Percentiles rank a stretch among this genome's conserved stretches.
phyloP scores from a whole-genome alignment of 257 asterid genomes.

The Capsicum rhomboideum region DNA sequence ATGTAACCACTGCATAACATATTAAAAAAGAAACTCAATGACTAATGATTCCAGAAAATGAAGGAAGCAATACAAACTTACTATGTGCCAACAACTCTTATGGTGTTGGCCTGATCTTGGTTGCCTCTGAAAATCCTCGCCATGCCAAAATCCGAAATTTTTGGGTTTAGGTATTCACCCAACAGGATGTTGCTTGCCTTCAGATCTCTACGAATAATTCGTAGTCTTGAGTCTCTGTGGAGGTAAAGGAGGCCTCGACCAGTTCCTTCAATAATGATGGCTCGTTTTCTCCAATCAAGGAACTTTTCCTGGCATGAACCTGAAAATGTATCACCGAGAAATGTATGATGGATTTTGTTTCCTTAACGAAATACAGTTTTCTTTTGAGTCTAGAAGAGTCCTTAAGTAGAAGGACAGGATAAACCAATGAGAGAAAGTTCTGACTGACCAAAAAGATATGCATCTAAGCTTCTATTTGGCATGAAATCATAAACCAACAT shows the following conservation, averaged over 20 bases:
- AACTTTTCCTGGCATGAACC: conserved; percentile 10
- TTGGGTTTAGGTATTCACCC: conserved; percentile 44
- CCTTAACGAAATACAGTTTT: background rate
- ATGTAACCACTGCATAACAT: conserved; percentile 51
- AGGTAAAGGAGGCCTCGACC: conserved; percentile 64
- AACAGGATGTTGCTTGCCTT: conserved; percentile 48
- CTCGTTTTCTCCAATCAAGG: conserved; percentile 43
- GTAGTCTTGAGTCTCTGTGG: conserved; percentile 56
- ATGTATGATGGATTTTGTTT: background rate
- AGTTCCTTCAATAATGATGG: conserved; percentile 43
- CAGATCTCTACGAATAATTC: conserved; percentile 55
- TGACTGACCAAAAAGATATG: conserved; percentile 38
- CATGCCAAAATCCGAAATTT: conserved; percentile 64
- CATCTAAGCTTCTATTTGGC: conserved; percentile 50
- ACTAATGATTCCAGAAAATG: background rate
- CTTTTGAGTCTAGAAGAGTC: background rate
- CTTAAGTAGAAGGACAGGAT: background rate
- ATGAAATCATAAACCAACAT: conserved; percentile 62
- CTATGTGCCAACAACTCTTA: conserved; percentile 64
- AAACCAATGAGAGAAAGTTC: background rate
- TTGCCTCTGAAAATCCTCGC: conserved; percentile 45
- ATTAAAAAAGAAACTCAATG: background rate
- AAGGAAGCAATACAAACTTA: conserved; percentile 20
- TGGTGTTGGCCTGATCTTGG: conserved; percentile 51
- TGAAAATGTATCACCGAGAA: background rate